Evolutionary conservation across 257 asterid species (phyloP).

Genomic region (Henckelia pumila): DNA sequence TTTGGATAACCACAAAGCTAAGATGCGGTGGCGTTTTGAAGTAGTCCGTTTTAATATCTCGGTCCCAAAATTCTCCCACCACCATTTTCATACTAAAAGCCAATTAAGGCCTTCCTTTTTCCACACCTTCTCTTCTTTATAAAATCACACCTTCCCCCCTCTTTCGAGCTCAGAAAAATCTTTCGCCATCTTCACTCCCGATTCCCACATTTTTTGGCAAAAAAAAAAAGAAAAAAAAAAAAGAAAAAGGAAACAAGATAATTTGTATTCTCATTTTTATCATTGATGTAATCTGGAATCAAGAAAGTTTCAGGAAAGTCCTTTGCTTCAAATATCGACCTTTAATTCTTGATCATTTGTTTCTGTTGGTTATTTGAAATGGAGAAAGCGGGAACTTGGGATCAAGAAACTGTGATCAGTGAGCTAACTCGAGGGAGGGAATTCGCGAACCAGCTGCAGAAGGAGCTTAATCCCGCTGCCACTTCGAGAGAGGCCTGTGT

Average conservation of each 20-base stretch:
- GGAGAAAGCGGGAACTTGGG: constrained; percentile 39
- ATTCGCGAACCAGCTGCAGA: constrained; percentile 49
- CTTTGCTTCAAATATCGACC: background rate
- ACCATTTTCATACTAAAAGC: background rate
- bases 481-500: constrained; percentile 28
- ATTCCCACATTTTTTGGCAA: background rate
- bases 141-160: constrained; percentile 21
- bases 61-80: background rate
- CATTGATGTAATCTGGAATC: background rate
- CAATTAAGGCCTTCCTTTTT: constrained; percentile 19
- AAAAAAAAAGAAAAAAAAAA: no score
- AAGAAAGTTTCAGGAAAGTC: background rate
- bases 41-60: background rate
- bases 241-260: no score
- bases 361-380: constrained; percentile 21
- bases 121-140: constrained; percentile 31
- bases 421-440: constrained; percentile 68
- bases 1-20: background rate
- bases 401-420: constrained; percentile 31
- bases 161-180: background rate
- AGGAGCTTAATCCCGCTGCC: constrained; percentile 21
- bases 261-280: no score
- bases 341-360: background rate
- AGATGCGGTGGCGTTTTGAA: background rate
- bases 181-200: constrained; percentile 8